A percentile compares a stretch with the other conserved stretches of the same genome.
These are phyloP conservation scores for Chrysopogon serrulatus DNA, from an alignment of 176 grass and related monocot genomes.

Conservation along the genomic window DNA sequence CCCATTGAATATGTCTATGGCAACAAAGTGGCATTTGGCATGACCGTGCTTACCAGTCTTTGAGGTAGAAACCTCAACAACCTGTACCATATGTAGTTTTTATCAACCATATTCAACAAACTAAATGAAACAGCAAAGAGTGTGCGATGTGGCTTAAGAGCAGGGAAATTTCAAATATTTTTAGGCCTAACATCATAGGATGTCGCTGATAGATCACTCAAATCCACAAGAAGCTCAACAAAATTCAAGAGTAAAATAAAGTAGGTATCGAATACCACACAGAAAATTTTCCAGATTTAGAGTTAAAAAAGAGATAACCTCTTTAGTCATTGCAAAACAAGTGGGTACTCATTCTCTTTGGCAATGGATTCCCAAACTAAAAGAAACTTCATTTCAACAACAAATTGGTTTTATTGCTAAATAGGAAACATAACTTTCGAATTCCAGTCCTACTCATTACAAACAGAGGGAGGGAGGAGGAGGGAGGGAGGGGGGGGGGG, in stretches of 20 bases:
- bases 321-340: neutral
- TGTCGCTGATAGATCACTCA: neutral
- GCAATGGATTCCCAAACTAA: neutral
- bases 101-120: neutral
- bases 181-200: neutral
- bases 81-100: conserved; percentile 40
- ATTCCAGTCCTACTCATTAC: neutral
- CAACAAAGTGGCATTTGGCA: conserved; percentile 95
- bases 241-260: neutral
- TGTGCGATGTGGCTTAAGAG: neutral
- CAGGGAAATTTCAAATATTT: neutral
- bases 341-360: neutral
- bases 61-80: conserved; percentile 95
- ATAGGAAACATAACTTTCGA: neutral
- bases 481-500: too few species aligned
- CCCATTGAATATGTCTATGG: conserved; percentile 89
- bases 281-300: neutral
- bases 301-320: neutral
- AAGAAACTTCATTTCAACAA: neutral
- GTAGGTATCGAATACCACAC: neutral
- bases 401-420: neutral
- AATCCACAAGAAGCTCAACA: neutral
- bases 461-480: too few species aligned
- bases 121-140: neutral
- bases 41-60: conserved; percentile 98